Conservation (phyloP, 2,329 filamentous ascomycete genomes). For the Botrytis hyacinthi region DNA sequence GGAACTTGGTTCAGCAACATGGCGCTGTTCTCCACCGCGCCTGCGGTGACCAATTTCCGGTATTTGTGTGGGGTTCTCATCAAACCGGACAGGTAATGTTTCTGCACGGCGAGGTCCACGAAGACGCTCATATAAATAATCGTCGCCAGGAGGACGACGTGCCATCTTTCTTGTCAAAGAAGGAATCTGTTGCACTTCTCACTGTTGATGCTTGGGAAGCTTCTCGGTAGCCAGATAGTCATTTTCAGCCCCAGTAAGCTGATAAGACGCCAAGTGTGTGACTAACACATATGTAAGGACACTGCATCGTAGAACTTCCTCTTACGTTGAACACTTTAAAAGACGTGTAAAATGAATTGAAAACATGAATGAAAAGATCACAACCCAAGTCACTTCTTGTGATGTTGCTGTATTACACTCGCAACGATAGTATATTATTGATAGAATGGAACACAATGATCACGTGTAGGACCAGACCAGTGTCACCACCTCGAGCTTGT, state of each 20-base stretch:
- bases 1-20: background rate
- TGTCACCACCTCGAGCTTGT: background rate
- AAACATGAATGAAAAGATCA: background rate
- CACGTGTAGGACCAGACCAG: background rate
- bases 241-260: constrained; percentile 13
- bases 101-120: constrained; percentile 4
- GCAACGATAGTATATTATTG: background rate
- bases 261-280: background rate
- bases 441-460: background rate
- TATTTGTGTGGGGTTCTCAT: background rate
- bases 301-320: background rate
- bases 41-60: background rate
- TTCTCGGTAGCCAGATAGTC: background rate
- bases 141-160: background rate
- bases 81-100: constrained; percentile 5
- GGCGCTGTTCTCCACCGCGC: background rate
- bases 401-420: background rate
- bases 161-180: background rate
- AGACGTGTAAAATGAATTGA: background rate
- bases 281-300: background rate
- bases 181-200: background rate
- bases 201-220: background rate
- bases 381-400: background rate
- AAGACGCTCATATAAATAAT: background rate
- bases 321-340: background rate